phyloP scores from a whole-genome alignment of 805 yeast species.

The Candida anglica region DNA sequence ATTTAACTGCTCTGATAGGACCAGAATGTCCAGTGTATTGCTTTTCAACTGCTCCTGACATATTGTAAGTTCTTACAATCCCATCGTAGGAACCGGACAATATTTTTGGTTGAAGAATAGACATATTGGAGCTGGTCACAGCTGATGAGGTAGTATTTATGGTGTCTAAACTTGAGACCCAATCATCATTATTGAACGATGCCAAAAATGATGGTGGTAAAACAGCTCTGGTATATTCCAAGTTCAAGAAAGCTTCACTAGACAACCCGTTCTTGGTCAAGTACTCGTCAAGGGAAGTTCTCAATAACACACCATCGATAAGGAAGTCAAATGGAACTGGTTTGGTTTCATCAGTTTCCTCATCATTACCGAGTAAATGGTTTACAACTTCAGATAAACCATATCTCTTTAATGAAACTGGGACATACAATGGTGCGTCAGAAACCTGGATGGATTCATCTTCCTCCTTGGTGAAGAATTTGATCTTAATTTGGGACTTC shows the following conservation, averaged over 20 bases:
- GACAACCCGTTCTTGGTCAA: slow-evolving; percentile 73
- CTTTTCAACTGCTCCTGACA: slow-evolving; percentile 73
- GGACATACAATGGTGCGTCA: slow-evolving; percentile 84
- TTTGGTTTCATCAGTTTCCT: slow-evolving; percentile 38
- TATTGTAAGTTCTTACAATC: slow-evolving; percentile 82
- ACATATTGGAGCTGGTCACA: slow-evolving; percentile 17
- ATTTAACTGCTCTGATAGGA: slow-evolving; percentile 77
- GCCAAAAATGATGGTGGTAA: slow-evolving; percentile 92
- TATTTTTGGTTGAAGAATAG: slow-evolving; percentile 47
- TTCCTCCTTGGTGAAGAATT: slow-evolving; percentile 81
- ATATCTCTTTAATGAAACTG: slow-evolving; percentile 78
- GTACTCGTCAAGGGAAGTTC: slow-evolving; percentile 77
- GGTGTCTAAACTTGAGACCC: slow-evolving; percentile 79
- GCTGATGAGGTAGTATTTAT: slow-evolving; percentile 29
- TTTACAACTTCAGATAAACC: slow-evolving; percentile 95
- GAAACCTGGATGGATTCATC: slow-evolving; percentile 65
- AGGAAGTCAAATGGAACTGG: slow-evolving; percentile 92
- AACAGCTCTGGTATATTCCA: slow-evolving; percentile 90
- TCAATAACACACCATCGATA: slow-evolving; percentile 76
- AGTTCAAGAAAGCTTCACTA: slow-evolving; percentile 68
- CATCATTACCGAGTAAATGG: slow-evolving; percentile 69
- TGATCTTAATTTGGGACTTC: slow-evolving; percentile 71
- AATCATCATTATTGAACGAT: slow-evolving; percentile 87
- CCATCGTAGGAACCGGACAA: slow-evolving; percentile 94
- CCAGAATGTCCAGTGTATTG: slow-evolving; percentile 88